Evolutionary conservation across 106 monocot species (phyloP).

Genomic region (Acanthochlamys bracteata): DNA sequence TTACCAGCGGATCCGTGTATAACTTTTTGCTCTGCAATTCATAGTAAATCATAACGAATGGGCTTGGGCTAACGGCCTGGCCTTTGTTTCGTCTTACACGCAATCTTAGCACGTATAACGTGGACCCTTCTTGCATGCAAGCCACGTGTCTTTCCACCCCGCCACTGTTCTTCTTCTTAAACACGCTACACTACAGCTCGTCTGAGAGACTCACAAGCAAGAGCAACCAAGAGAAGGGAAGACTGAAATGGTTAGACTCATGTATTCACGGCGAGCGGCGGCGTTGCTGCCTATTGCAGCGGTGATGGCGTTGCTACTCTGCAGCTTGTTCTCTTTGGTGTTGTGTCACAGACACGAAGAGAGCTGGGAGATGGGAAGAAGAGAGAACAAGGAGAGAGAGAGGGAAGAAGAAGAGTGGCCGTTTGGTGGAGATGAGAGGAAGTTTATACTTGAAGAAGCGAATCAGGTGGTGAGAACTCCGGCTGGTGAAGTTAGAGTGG

Average conservation of each 20-base stretch:
- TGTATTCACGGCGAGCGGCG: background rate
- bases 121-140: background rate
- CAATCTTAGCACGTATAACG: background rate
- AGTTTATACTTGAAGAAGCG: constrained; percentile 30
- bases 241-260: too few relatives aligned
- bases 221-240: background rate
- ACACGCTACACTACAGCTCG: too few relatives aligned
- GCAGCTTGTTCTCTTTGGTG: background rate
- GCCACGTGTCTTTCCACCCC: background rate
- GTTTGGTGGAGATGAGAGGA: background rate
- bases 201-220: too few relatives aligned
- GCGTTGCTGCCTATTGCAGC: background rate
- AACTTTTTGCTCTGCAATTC: too few relatives aligned
- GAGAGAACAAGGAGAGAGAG: background rate
- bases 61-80: background rate
- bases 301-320: background rate
- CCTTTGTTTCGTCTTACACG: too few relatives aligned
- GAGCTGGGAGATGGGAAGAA: background rate
- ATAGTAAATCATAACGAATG: too few relatives aligned
- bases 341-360: too few relatives aligned
- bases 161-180: constrained; percentile 1
- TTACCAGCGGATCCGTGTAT: too few relatives aligned
- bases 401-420: background rate
- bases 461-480: constrained; percentile 46
- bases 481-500: constrained; percentile 41